A percentile compares a stretch with the other conserved stretches of the same genome.
These are phyloP conservation scores for Solanum corneliomulleri DNA, from an alignment of 257 asterid species.

Conservation along the genomic window DNA sequence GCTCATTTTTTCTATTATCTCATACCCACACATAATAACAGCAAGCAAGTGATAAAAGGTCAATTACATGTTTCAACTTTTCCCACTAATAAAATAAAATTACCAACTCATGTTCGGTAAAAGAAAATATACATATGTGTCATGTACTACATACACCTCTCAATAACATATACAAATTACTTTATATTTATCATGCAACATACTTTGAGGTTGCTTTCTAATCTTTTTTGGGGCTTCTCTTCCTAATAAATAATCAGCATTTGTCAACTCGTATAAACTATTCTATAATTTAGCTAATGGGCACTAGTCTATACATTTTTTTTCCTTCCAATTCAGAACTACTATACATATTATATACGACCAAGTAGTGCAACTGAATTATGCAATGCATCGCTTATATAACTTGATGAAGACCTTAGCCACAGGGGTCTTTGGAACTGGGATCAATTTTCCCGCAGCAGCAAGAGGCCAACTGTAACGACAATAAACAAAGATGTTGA, in stretches of 20 bases:
- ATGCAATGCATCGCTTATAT: constrained; percentile 49
- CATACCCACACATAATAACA: too few species aligned
- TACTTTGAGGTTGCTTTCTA: neutral
- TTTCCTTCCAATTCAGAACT: neutral
- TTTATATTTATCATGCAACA: neutral
- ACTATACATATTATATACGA: too few species aligned
- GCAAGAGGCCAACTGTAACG: constrained; percentile 92
- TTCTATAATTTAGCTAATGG: neutral
- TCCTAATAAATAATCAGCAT: neutral
- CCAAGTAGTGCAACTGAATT: too few species aligned
- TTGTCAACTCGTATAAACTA: neutral
- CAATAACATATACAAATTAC: neutral
- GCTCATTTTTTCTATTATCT: too few species aligned
- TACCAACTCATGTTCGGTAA: neutral
- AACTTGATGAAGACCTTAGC: constrained; percentile 67
- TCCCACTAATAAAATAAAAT: neutral
- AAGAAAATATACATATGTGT: neutral
- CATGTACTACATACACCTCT: too few species aligned
- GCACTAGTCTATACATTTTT: neutral
- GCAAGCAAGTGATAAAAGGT: too few species aligned
- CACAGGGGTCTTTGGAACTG: constrained; percentile 81
- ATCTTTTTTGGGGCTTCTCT: neutral
- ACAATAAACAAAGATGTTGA: neutral
- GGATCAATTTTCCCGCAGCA: constrained; percentile 57
- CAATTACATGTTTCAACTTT: too few species aligned